Evolutionary conservation across 257 asterid genomes (phyloP).

Genomic region (Solanum chilense): DNA sequence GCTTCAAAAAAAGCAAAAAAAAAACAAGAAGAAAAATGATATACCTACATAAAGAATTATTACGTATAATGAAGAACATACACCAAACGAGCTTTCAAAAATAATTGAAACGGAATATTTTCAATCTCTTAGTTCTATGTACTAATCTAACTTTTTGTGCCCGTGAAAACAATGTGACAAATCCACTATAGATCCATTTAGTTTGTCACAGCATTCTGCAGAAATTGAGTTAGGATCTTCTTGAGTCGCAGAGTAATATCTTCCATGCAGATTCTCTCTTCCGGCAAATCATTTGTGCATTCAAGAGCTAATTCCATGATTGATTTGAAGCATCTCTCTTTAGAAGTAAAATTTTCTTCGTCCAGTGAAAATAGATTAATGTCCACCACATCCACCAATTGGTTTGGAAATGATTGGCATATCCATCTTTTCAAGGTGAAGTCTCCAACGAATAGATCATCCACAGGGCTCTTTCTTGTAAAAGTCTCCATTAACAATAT

Average conservation of each 20-base stretch:
- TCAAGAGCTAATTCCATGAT: constrained; percentile 1
- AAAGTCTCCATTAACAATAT: constrained; percentile 3
- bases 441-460: background rate
- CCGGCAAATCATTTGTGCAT: background rate
- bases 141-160: background rate
- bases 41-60: background rate
- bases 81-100: background rate
- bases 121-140: background rate
- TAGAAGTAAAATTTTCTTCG: background rate
- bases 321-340: background rate
- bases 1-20: background rate
- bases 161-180: background rate
- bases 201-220: background rate
- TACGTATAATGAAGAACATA: background rate
- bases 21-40: background rate
- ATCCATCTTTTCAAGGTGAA: background rate
- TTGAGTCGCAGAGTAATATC: background rate
- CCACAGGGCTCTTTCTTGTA: background rate
- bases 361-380: background rate
- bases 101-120: background rate
- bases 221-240: background rate
- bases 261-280: background rate
- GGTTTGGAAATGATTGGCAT: background rate
- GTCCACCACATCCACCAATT: background rate
- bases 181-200: background rate